phyloP scores from a whole-genome alignment of 345 rosid species.

The Hypericum perforatum region DNA sequence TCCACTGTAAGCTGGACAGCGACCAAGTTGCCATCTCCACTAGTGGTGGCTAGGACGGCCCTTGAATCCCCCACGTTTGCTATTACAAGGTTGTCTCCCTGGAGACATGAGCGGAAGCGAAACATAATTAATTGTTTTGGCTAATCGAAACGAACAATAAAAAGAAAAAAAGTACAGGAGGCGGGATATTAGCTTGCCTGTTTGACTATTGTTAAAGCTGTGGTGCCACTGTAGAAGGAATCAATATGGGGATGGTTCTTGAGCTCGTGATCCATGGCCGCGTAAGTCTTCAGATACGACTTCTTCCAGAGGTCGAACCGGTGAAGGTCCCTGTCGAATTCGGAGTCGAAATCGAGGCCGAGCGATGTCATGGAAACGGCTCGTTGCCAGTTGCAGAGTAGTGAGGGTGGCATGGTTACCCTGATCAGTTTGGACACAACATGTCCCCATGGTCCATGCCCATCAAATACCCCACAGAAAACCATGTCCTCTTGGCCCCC shows the following conservation, averaged over 20 bases:
- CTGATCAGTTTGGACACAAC: conserved; percentile 50
- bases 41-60: conserved; percentile 65
- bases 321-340: conserved; percentile 14
- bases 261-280: conserved; percentile 59
- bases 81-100: conserved; percentile 55
- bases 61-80: conserved; percentile 83
- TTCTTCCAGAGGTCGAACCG: conserved; percentile 64
- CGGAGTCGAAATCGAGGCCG: conserved; percentile 20
- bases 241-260: conserved; percentile 47
- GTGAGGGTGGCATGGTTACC: conserved; percentile 40
- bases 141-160: too few relatives aligned
- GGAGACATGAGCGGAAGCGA: neutral
- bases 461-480: conserved; percentile 85
- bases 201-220: conserved; percentile 62
- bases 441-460: conserved; percentile 98
- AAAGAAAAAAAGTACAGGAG: neutral
- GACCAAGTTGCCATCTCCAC: conserved; percentile 39
- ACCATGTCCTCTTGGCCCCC: conserved; percentile 83
- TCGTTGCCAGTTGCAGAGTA: conserved; percentile 76
- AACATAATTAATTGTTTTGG: neutral
- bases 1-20: conserved; percentile 77
- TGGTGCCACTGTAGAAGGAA: conserved; percentile 63
- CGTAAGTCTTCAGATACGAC: conserved; percentile 57
- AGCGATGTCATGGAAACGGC: conserved; percentile 33
- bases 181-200: conserved; percentile 35